phyloP scores from a whole-genome alignment of 164 flowering plant genomes.

The Magnolia officinalis region DNA sequence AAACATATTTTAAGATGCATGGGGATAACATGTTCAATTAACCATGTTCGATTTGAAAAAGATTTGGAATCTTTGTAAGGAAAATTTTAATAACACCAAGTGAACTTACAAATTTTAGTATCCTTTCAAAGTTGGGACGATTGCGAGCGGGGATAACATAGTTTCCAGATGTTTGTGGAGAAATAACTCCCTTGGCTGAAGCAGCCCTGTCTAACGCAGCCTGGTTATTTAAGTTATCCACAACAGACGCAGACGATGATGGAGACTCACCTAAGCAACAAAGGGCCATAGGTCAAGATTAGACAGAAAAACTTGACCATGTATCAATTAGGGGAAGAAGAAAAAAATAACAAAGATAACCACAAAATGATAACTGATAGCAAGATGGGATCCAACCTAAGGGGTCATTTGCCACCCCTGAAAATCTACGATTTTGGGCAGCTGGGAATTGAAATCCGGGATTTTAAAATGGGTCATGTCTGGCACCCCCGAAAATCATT shows the following conservation, averaged over 20 bases:
- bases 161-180: constrained; percentile 44
- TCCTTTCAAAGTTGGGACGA: constrained; percentile 45
- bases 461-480: too few relatives aligned
- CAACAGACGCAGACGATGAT: constrained; percentile 86
- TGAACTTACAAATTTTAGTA: constrained; percentile 76
- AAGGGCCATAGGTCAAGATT: background rate
- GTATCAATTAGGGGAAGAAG: background rate
- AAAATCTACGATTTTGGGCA: too few relatives aligned
- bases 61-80: too few relatives aligned
- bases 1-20: background rate
- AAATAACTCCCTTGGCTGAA: constrained; percentile 33
- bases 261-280: constrained; percentile 75
- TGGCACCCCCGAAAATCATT: too few relatives aligned
- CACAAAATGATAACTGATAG: too few relatives aligned
- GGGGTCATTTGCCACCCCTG: too few relatives aligned
- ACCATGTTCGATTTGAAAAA: too few relatives aligned
- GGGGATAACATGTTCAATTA: too few relatives aligned
- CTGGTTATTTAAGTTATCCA: constrained; percentile 67
- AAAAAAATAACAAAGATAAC: too few relatives aligned
- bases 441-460: too few relatives aligned
- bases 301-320: background rate
- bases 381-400: background rate
- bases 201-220: constrained; percentile 36
- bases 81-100: too few relatives aligned
- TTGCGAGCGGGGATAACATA: constrained; percentile 51